A percentile compares a stretch with the other conserved stretches of the same genome.
These are phyloP conservation scores for Kwoniella bestiolae DNA, from an alignment of 768 basidiomycete genomes.

Conservation along the genomic window DNA sequence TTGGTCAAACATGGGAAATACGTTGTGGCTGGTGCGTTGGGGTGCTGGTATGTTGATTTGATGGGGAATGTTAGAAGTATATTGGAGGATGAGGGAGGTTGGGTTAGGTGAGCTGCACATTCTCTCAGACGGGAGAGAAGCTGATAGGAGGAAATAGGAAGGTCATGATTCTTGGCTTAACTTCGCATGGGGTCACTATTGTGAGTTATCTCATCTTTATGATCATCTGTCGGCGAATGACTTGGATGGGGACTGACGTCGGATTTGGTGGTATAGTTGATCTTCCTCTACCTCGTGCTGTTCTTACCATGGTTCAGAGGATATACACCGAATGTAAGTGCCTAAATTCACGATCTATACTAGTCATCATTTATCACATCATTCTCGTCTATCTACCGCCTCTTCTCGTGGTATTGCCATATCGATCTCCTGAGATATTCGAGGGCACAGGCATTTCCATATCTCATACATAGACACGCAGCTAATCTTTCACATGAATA, in stretches of 20 bases:
- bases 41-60: constrained; percentile 47
- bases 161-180: constrained; percentile 36
- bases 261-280: constrained; percentile 43
- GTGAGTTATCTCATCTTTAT: too few species aligned
- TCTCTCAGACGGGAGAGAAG: neutral
- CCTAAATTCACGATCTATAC: neutral
- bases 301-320: constrained; percentile 54
- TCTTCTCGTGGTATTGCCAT: too few species aligned
- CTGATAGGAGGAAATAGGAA: constrained; percentile 21
- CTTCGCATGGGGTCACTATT: constrained; percentile 42
- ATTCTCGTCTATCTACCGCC: neutral
- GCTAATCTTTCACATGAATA: constrained; percentile 11
- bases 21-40: constrained; percentile 38
- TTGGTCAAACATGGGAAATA: constrained; percentile 54
- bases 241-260: too few species aligned
- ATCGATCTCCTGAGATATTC: too few species aligned
- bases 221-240: too few species aligned
- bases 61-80: constrained; percentile 16
- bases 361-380: neutral
- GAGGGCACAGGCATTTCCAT: too few species aligned
- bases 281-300: constrained; percentile 56
- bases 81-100: constrained; percentile 24
- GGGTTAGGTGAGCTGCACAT: constrained; percentile 33
- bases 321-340: constrained; percentile 54
- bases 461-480: too few species aligned